Evolutionary conservation across 2,329 filamentous ascomycete species (phyloP), one percentile per base, ranked within the genome.

Genomic region (Ophiostoma novo-ulmi): DNA sequence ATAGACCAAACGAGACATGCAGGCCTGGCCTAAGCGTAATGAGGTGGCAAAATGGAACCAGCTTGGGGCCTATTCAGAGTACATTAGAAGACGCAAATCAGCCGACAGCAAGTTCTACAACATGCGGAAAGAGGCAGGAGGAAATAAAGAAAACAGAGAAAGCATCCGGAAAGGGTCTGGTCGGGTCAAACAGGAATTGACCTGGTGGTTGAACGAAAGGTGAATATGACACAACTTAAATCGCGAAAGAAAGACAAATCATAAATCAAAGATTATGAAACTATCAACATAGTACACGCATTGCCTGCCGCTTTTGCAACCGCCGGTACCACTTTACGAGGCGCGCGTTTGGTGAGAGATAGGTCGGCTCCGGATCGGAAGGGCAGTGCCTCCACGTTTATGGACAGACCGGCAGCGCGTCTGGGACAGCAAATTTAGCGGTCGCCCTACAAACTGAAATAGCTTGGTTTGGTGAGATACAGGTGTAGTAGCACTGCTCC

Each of bases 21-120:
- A 81, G 75, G 79, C 75, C 75, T 75, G 75, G 79, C 75, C 75
- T 75, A 78, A 77, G 79, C 80, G 79, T 77, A 78, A 78, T 79
- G 78, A 79, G 78, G 81, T 82, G 81, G 81, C 81, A 78, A 79
- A 79, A 65, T 22, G 63, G 63, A 65, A 38, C 61, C 61, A 11
- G 61, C 79, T 75, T 74, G 77, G 77, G 77, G 77, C 79, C 79
- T 81, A 80, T 81, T 76, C 79, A 76, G 77, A 75, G 75, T 69
- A 67, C 75, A 74, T 77, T 75, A 14, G 77, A 75, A 75, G 72
- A 75, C 70, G 75, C 73, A 73, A 72, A 74, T 73, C 70, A 48
- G 67, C 38, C 22, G 41, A 48, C 38, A 71, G 65, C 38, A 71
- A 3, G 61, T 64, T 36, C 36, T 65, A 20, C 36, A 14, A 68